A percentile compares a stretch with the other conserved stretches of the same genome.
These are phyloP conservation scores for Boletus huronensis DNA, from an alignment of 768 basidiomycete species.

Conservation along the genomic window DNA sequence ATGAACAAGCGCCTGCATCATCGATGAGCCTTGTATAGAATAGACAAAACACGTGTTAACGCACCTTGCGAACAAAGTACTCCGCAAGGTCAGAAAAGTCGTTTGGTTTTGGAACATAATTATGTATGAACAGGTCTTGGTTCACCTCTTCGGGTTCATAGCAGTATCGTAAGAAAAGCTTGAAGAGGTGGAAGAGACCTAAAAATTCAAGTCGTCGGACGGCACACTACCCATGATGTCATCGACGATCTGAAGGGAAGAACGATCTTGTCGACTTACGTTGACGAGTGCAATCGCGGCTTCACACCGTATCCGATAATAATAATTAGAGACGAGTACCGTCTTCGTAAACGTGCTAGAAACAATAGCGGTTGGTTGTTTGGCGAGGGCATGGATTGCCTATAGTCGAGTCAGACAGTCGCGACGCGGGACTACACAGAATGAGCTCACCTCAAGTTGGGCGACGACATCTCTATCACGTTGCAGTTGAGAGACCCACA, in stretches of 20 bases:
- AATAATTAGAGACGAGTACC: constrained; percentile 92
- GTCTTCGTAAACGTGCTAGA: constrained; percentile 92
- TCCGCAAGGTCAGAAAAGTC: constrained; percentile 89
- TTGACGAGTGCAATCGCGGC: constrained; percentile 81
- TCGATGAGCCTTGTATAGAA: constrained; percentile 3
- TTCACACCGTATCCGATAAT: constrained; percentile 93
- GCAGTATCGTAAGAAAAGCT: constrained; percentile 86
- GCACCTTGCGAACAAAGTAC: constrained; percentile 92
- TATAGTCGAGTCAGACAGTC: constrained; percentile 33
- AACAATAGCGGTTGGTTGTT: constrained; percentile 78
- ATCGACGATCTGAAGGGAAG: constrained; percentile 8
- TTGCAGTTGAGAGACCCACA: constrained; percentile 97
- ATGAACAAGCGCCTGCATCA: constrained; percentile 63
- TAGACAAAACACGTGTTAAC: not conserved
- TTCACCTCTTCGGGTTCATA: constrained; percentile 82
- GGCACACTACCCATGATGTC: constrained; percentile 60
- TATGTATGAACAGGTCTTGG: constrained; percentile 82
- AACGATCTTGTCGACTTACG: constrained; percentile 43
- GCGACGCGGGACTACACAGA: not conserved
- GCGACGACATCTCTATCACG: constrained; percentile 96
- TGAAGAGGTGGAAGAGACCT: constrained; percentile 93
- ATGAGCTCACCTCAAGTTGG: constrained; percentile 78
- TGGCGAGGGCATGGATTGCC: constrained; percentile 88
- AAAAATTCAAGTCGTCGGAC: constrained; percentile 78
- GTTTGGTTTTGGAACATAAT: constrained; percentile 92